Conservation (phyloP, 2,329 filamentous ascomycete species). For the Trichoderma sp. region DNA sequence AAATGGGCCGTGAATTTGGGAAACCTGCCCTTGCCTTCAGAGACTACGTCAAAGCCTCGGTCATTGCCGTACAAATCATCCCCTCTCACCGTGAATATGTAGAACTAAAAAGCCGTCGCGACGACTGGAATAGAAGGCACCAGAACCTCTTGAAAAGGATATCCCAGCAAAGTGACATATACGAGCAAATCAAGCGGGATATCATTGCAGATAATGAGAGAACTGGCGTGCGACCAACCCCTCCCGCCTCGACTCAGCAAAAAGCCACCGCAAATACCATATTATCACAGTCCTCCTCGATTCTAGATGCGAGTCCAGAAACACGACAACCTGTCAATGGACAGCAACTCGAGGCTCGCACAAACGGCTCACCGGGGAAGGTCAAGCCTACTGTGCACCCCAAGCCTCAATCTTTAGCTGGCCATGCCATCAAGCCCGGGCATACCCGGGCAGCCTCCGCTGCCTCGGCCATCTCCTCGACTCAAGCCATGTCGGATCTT, state of each 20-base stretch:
- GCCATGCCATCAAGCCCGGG: slow-evolving; percentile 48
- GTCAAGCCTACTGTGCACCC: slow-evolving; percentile 56
- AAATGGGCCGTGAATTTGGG: slow-evolving; percentile 60
- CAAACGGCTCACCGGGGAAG: slow-evolving; percentile 31
- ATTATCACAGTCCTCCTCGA: slow-evolving; percentile 16
- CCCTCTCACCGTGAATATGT: slow-evolving; percentile 74
- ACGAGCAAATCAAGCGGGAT: slow-evolving; percentile 56
- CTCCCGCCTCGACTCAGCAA: slow-evolving; percentile 20
- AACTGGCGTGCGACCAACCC: slow-evolving; percentile 54
- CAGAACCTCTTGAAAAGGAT: slow-evolving; percentile 51
- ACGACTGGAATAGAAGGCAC: slow-evolving; percentile 49
- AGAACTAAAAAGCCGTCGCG: slow-evolving; percentile 55
- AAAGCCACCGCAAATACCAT: slow-evolving; percentile 17
- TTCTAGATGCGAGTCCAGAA: background rate
- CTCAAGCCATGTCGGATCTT: slow-evolving; percentile 47
- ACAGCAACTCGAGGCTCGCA: slow-evolving; percentile 9
- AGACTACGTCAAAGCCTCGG: slow-evolving; percentile 79
- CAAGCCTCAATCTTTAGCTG: slow-evolving; percentile 66
- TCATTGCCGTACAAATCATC: slow-evolving; percentile 74
- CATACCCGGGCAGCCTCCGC: slow-evolving; percentile 30
- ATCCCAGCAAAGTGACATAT: slow-evolving; percentile 46
- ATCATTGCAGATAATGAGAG: slow-evolving; percentile 64
- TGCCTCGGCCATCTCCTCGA: slow-evolving; percentile 31
- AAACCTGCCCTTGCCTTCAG: slow-evolving; percentile 73
- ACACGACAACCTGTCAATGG: background rate